These are phyloP conservation scores for Calocera cornea DNA, from an alignment of 768 basidiomycete species.

Conservation along the genomic window DNA sequence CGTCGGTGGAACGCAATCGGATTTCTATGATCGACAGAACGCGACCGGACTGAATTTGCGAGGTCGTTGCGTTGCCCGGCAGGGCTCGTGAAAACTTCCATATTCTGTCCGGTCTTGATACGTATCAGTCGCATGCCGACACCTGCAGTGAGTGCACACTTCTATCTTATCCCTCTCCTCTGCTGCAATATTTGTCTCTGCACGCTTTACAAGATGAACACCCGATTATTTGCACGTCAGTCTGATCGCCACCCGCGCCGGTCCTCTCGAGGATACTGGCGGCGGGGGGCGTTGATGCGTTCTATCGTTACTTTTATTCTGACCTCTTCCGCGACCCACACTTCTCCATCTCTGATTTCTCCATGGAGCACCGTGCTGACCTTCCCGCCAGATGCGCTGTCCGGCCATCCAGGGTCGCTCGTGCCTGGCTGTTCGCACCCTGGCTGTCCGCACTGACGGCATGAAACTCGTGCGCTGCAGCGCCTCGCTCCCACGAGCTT, in stretches of 20 bases:
- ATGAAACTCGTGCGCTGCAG: not conserved
- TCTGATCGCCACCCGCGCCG: not conserved
- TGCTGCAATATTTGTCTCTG: not conserved
- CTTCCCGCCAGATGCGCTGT: not conserved
- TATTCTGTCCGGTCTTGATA: not conserved
- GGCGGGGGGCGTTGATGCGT: not conserved
- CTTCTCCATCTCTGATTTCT: not conserved
- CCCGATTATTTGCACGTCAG: not conserved
- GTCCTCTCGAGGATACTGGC: not conserved
- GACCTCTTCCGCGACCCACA: not conserved
- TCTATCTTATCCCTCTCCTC: not conserved
- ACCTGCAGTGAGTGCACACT: not conserved
- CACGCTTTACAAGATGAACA: not conserved
- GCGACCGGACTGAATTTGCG: not conserved
- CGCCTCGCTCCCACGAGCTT: not conserved
- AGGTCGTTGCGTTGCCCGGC: not conserved
- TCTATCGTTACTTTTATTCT: not conserved
- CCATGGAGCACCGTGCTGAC: not conserved
- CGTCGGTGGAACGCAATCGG: not conserved
- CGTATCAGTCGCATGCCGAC: not conserved
- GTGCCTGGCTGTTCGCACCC: not conserved
- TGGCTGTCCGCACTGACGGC: not conserved
- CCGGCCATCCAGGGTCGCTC: not conserved
- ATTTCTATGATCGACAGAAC: not conserved
- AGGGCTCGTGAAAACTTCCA: not conserved